Conservation (phyloP, 1,284 basidiomycete species). For the Apiotrichum mycotoxinovorans region DNA sequence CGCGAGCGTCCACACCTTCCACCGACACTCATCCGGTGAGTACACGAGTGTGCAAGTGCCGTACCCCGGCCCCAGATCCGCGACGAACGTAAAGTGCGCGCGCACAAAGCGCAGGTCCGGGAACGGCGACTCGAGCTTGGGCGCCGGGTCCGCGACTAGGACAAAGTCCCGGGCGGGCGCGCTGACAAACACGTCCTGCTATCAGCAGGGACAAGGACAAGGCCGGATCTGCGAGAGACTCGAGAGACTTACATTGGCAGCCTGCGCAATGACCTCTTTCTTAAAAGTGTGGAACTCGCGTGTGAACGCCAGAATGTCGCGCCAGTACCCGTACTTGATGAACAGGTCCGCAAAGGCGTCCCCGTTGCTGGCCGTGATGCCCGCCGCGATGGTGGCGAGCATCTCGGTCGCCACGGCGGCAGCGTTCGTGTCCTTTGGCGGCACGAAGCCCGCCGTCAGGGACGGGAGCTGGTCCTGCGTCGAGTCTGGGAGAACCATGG, state of each 20-base stretch:
- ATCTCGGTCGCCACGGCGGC: background rate
- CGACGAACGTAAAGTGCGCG: constrained; percentile 60
- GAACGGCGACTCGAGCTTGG: constrained; percentile 53
- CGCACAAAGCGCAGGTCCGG: constrained; percentile 61
- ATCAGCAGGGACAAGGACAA: constrained; percentile 11
- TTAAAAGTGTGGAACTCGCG: constrained; percentile 35
- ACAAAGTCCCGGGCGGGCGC: constrained; percentile 51
- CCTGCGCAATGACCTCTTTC: constrained; percentile 30
- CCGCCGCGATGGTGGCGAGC: background rate
- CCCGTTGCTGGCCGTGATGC: constrained; percentile 13
- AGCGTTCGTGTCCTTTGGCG: background rate
- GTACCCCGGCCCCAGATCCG: constrained; percentile 54
- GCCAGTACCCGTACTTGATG: constrained; percentile 33
- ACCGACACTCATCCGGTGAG: constrained; percentile 50
- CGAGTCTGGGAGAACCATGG: background rate
- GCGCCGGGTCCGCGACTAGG: constrained; percentile 41
- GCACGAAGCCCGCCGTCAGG: background rate
- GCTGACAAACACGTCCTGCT: constrained; percentile 47
- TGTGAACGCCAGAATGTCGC: constrained; percentile 37
- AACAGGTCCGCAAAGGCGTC: constrained; percentile 28
- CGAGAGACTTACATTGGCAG: constrained; percentile 17
- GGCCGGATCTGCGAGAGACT: too few relatives aligned
- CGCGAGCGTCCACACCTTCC: constrained; percentile 60
- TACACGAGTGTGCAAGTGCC: constrained; percentile 60
- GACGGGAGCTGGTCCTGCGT: constrained; percentile 1